Evolutionary conservation across 1,284 basidiomycete species (phyloP), one percentile per base, ranked within the genome.

Genomic region (Gymnopus androsaceus): DNA sequence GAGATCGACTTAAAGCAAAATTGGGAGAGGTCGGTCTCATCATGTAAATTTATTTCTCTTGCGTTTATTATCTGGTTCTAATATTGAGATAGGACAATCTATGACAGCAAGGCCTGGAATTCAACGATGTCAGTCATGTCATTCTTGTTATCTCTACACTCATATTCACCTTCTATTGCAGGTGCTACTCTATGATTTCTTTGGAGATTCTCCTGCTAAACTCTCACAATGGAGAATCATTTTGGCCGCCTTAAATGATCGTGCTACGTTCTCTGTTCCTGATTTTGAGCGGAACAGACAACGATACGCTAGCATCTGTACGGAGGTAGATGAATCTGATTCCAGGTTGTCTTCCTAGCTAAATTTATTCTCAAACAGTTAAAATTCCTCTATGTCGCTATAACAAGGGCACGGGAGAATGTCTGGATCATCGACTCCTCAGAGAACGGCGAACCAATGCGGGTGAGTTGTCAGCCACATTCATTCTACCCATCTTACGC

Each of bases 51-150:
- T 25, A n/a, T n/a, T n/a, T n/a, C n/a, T n/a, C n/a, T 15, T 17
- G 4, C 58, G 12, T 19, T 40, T 21, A 49, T 40, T n/a, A 14
- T 28, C 19, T 42, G 15, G 12, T 55, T 46, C 61, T 4, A n/a
- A 33, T 40, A 36, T 8, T 55, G 30, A 51, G 28, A 6, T 52
- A 88, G 87, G 73, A 90, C 88, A 0, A 66, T 89, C 0, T 87
- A 87, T 58, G 85, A 90, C 50, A 84, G 81, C 74, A 90, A 90
- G 66, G 88, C 1, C 70, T 89, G 0, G 88, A 89, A 64, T 89
- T 89, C 63, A 79, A 88, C 60, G 87, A 89, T 55, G 85, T 86
- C 58, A 54, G 76, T 64, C 9, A 15, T 31, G 31, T 36, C 5
- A 8, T 30, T 17, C 6, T 7, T 40, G 3, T 15, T 34, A 21